phyloP scores from a whole-genome alignment of 2,329 filamentous ascomycete genomes.

The Fusarium scirpi region DNA sequence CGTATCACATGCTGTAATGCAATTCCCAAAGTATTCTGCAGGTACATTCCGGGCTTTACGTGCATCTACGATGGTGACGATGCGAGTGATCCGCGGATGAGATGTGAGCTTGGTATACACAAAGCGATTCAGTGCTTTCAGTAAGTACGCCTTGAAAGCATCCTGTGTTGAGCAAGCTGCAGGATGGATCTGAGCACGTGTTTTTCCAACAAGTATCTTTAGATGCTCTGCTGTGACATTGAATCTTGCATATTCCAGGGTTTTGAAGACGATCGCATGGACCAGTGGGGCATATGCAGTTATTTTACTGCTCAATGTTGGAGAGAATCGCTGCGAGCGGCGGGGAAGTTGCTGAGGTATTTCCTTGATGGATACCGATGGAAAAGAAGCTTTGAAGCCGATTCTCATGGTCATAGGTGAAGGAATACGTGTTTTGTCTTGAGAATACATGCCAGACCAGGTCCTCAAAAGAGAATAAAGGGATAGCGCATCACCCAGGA shows the following conservation, averaged over 20 bases:
- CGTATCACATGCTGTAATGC: neutral
- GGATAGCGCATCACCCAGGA: neutral
- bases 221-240: neutral
- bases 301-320: neutral
- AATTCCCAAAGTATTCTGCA: neutral
- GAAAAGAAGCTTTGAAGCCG: neutral
- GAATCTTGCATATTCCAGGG: neutral
- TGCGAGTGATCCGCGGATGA: neutral
- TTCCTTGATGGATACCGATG: neutral
- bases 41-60: neutral
- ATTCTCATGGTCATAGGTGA: neutral
- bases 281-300: neutral
- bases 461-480: neutral
- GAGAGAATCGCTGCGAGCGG: neutral
- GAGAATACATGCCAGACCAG: neutral
- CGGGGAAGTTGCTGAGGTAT: neutral
- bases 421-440: neutral
- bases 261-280: neutral
- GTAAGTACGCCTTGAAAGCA: neutral
- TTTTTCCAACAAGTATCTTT: neutral
- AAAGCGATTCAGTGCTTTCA: neutral
- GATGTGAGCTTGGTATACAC: neutral
- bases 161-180: neutral
- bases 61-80: neutral
- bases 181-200: neutral